Conservation (phyloP, 169 alveolate genomes). For the Perkinsus olseni region DNA sequence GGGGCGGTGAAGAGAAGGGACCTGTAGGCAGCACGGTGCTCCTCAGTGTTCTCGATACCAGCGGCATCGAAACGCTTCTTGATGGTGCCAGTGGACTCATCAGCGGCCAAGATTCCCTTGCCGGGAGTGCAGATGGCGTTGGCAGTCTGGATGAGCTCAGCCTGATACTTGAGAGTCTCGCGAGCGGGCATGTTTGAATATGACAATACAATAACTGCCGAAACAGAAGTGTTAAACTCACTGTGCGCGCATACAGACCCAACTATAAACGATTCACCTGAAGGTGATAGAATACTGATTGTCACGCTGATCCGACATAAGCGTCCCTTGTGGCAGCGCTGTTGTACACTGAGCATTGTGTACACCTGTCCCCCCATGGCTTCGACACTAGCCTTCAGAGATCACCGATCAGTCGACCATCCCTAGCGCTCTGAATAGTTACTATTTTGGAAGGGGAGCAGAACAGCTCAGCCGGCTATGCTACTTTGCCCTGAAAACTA, state of each 20-base stretch:
- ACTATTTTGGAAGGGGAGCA: too few relatives aligned
- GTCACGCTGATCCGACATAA: not conserved
- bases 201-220: not conserved
- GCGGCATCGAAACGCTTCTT: constrained; percentile 39
- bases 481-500: too few relatives aligned
- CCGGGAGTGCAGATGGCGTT: constrained; percentile 57
- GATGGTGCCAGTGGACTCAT: constrained; percentile 94
- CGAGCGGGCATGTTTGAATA: not conserved
- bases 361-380: too few relatives aligned
- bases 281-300: not conserved
- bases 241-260: not conserved
- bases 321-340: not conserved
- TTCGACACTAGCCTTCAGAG: too few relatives aligned
- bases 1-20: constrained; percentile 86
- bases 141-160: constrained; percentile 39
- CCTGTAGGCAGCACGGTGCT: constrained; percentile 90
- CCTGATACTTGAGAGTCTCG: not conserved
- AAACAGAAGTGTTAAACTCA: not conserved
- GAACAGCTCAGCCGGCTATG: too few relatives aligned
- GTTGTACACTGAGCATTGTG: not conserved
- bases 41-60: constrained; percentile 88
- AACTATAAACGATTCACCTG: not conserved
- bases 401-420: too few relatives aligned
- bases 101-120: constrained; percentile 98
- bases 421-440: too few relatives aligned